These are phyloP conservation scores for Erythrophleum fordii DNA, from an alignment of 306 rosid species.

Conservation along the genomic window DNA sequence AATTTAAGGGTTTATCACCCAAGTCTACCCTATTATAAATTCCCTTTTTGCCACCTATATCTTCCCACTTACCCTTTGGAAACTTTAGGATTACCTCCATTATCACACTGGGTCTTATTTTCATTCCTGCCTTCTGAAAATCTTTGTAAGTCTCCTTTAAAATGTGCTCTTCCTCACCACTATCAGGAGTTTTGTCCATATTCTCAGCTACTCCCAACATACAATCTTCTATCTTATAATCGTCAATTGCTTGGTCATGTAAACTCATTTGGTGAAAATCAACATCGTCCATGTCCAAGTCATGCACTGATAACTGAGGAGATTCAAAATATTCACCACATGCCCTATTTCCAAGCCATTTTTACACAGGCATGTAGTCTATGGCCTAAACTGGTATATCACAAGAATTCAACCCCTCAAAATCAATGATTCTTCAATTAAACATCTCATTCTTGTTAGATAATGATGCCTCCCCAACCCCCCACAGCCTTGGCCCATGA, in stretches of 20 bases:
- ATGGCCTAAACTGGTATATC: constrained; percentile 64
- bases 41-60: no score
- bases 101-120: no score
- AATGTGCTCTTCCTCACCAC: no score
- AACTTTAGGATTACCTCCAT: no score
- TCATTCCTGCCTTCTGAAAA: no score
- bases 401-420: constrained; percentile 47
- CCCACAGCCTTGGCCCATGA: constrained; percentile 87
- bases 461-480: constrained; percentile 61
- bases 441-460: constrained; percentile 66
- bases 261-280: constrained; percentile 51
- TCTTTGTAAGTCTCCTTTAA: no score
- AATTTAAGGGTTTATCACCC: no score
- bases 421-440: constrained; percentile 52
- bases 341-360: constrained; percentile 68
- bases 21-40: no score
- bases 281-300: constrained; percentile 41
- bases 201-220: no score
- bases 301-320: constrained; percentile 24
- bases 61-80: no score
- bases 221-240: constrained; percentile 86
- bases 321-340: constrained; percentile 37
- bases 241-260: constrained; percentile 63
- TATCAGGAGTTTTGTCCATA: no score
- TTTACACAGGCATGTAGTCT: constrained; percentile 70